Percentiles rank a stretch among this genome's conserved stretches.
Conservation (phyloP, 257 asterid species). For the Capsicum chinense region DNA sequence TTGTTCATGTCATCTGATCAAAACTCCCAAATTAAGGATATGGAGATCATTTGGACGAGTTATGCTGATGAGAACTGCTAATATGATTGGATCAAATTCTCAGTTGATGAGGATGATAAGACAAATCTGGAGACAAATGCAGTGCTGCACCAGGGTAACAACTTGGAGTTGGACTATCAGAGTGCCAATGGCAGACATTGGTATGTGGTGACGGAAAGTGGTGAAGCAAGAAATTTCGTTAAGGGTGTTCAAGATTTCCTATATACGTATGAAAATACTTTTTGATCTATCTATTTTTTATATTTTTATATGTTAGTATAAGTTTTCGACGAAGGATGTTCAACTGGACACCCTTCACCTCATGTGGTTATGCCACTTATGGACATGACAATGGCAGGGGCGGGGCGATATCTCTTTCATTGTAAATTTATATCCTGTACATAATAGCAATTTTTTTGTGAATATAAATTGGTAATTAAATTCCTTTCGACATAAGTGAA, state of each 20-base stretch:
- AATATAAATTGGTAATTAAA: neutral
- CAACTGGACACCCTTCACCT: too few species aligned
- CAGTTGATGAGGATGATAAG: too few species aligned
- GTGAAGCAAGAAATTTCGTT: too few species aligned
- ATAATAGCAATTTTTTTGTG: neutral
- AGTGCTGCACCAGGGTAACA: neutral
- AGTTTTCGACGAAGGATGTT: too few species aligned
- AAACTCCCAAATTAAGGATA: slow-evolving; percentile 46
- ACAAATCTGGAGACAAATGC: too few species aligned
- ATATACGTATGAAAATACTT: too few species aligned
- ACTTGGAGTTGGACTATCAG: neutral
- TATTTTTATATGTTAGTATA: too few species aligned
- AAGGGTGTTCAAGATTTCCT: too few species aligned
- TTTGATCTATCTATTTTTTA: too few species aligned
- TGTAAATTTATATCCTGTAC: neutral
- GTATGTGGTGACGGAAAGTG: neutral
- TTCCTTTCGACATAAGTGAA: neutral
- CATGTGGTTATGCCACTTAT: too few species aligned
- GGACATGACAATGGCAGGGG: neutral
- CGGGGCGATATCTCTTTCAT: neutral
- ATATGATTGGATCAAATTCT: slow-evolving; percentile 18
- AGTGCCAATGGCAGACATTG: neutral
- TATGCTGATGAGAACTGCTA: slow-evolving; percentile 55
- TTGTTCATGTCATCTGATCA: slow-evolving; percentile 45
- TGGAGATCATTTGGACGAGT: slow-evolving; percentile 53